phyloP scores from a whole-genome alignment of 768 basidiomycete genomes.

The Tylopilus cervinicoccineus region DNA sequence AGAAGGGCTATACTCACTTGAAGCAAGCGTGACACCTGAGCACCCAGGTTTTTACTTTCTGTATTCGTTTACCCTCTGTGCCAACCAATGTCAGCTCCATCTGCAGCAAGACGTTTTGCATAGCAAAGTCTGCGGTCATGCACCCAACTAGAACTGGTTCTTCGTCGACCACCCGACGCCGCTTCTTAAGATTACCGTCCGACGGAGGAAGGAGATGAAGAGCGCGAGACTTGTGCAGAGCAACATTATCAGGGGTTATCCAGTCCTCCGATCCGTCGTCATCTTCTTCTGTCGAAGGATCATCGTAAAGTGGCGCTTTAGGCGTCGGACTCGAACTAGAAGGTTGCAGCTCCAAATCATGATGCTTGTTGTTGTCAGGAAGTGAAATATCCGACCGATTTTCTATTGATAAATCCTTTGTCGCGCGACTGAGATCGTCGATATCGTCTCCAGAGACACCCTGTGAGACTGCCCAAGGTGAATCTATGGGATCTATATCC shows the following conservation, averaged over 20 bases:
- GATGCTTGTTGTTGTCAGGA: slow-evolving; percentile 28
- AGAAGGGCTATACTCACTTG: slow-evolving; percentile 62
- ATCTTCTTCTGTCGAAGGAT: slow-evolving; percentile 70
- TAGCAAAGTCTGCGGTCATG: slow-evolving; percentile 98
- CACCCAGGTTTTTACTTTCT: slow-evolving; percentile 93
- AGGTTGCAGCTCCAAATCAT: slow-evolving; percentile 30
- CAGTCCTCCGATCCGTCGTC: slow-evolving; percentile 92
- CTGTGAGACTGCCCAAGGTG: not conserved
- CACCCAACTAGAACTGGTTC: slow-evolving; percentile 67
- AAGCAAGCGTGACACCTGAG: slow-evolving; percentile 97
- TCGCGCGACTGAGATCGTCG: slow-evolving; percentile 10
- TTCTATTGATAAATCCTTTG: slow-evolving; percentile 12
- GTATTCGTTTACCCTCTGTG: slow-evolving; percentile 85
- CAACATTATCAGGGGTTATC: slow-evolving; percentile 92
- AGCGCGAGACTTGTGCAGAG: slow-evolving; percentile 80
- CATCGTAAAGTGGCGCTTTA: slow-evolving; percentile 53
- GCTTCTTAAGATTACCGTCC: slow-evolving; percentile 26
- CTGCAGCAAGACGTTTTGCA: slow-evolving; percentile 96
- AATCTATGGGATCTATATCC: not conserved
- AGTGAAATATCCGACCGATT: slow-evolving; percentile 4
- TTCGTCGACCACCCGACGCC: slow-evolving; percentile 35
- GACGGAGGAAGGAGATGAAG: slow-evolving; percentile 72
- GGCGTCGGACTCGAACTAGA: slow-evolving; percentile 8
- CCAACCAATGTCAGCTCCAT: slow-evolving; percentile 91
- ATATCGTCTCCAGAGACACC: not conserved